A percentile compares a stretch with the other conserved stretches of the same genome.
Evolutionary conservation across 1,139 yeast species (phyloP).

Genomic region (Hyphopichia fennica): DNA sequence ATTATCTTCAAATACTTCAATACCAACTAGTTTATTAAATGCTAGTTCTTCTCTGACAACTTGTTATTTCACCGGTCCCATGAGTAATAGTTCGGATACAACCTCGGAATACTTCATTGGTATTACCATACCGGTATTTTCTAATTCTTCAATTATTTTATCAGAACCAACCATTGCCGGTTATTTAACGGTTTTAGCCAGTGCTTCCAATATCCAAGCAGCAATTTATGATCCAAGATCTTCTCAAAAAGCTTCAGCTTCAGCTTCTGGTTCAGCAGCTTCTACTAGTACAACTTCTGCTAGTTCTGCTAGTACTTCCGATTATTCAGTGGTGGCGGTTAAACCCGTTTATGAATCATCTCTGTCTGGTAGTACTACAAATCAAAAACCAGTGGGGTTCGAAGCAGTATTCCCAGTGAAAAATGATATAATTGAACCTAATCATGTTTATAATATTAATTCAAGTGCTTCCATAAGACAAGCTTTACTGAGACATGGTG

Average conservation of each 20-base stretch:
- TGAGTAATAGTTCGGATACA: conserved; percentile 35
- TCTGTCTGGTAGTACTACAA: conserved; percentile 4
- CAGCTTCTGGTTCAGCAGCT: background rate
- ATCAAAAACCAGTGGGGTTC: conserved; percentile 27
- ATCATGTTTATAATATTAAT: conserved; percentile 27
- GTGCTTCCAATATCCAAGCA: conserved; percentile 51
- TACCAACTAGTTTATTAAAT: conserved; percentile 35
- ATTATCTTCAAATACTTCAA: conserved; percentile 40
- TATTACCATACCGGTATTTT: conserved; percentile 66
- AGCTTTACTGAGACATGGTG: conserved; percentile 37
- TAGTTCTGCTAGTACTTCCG: conserved; percentile 13
- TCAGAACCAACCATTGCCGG: conserved; percentile 65
- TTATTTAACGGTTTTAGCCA: conserved; percentile 64
- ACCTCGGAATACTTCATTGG: conserved; percentile 49
- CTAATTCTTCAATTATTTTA: conserved; percentile 70
- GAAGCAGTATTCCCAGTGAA: conserved; percentile 36
- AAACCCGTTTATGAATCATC: conserved; percentile 26
- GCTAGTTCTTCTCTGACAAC: too few relatives aligned
- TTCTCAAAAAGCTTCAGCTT: conserved; percentile 3
- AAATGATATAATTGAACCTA: conserved; percentile 17
- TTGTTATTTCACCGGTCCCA: conserved; percentile 61
- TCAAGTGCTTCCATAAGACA: conserved; percentile 35
- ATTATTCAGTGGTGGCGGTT: conserved; percentile 35
- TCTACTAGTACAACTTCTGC: background rate
- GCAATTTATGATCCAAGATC: conserved; percentile 53